Evolutionary conservation across 495 filamentous ascomycete genomes (phyloP), one percentile per base, ranked within the genome.

Genomic region (Aspergillus wentii): DNA sequence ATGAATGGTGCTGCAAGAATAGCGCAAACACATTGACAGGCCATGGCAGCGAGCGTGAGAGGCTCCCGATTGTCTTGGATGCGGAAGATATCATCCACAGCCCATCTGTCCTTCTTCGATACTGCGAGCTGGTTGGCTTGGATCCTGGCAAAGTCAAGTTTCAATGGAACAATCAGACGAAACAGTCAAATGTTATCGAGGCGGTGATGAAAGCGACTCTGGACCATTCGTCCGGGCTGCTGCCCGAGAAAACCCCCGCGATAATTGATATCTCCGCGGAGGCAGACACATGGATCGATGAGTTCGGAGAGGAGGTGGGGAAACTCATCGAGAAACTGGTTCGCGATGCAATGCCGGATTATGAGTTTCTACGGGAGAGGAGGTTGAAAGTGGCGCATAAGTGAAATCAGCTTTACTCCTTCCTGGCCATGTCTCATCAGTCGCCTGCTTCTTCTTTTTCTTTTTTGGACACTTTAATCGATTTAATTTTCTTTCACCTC

Each of bases 81-180:
- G 56, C 62, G 4, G 51, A 66, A 36, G 62, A 66, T 30, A 35
- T 61, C 18, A 61, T 61, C 17, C 21, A 33, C 1, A 30, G 45
- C 5, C 52, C 48, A 13, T 48, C 42, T 3, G 31, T 61, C 5
- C 36, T 66, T 11, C 15, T 34, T 14, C 43, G 40, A n/a, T 59
- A 55, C 15, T 42, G 41, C 17, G 37, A 40, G 25, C 37, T 60
- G 0, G 48, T 57, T 18, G 54, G 56, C 9, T 37, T 66, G 8
- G 54, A 61, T 28, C 15, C 43, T n/a, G 10, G 20, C 36, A 5
- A 35, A 34, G 16, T 27, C 34, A 26, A 36, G 25, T 28, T 46
- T 40, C 30, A 17, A 23, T 13, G 41, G 36, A 33, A 13, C 22
- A 11, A 6, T 23, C 18, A 7, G 9, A 2, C 3, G 17, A 13